phyloP scores from a whole-genome alignment of 139 green algal species.

The Picochlorum sp. region DNA sequence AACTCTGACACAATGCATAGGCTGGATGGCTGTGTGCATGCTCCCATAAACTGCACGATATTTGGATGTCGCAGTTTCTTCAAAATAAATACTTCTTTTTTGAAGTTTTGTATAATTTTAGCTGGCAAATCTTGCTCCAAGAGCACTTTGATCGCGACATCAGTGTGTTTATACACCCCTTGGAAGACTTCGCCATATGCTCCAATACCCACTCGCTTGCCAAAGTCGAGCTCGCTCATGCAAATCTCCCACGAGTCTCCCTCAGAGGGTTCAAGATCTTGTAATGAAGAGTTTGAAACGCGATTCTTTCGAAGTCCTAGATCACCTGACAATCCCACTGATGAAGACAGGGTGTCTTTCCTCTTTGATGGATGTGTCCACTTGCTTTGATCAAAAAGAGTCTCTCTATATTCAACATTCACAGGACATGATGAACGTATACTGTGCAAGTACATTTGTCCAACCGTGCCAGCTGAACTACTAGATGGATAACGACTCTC shows the following conservation, averaged over 20 bases:
- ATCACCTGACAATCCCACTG: too few relatives aligned
- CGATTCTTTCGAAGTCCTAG: too few relatives aligned
- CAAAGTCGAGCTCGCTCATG: slow-evolving; percentile 47
- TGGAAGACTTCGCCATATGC: slow-evolving; percentile 65
- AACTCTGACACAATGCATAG: slow-evolving; percentile 75
- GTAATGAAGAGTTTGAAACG: too few relatives aligned
- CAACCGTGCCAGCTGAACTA: too few relatives aligned
- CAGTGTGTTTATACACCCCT: slow-evolving; percentile 68
- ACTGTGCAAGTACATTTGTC: too few relatives aligned
- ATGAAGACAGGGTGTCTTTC: too few relatives aligned
- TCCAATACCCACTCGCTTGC: slow-evolving; percentile 72
- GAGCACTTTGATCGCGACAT: slow-evolving; percentile 87
- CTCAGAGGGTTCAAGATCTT: too few relatives aligned
- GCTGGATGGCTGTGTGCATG: slow-evolving; percentile 42
- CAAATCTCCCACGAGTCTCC: slow-evolving; percentile 56
- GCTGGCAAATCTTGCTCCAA: slow-evolving; percentile 62
- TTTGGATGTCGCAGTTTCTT: slow-evolving; percentile 55
- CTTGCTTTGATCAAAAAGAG: too few relatives aligned
- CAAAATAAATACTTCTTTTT: slow-evolving; percentile 55
- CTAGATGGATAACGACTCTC: too few relatives aligned
- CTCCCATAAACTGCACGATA: slow-evolving; percentile 65
- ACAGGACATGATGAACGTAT: too few relatives aligned
- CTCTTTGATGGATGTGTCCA: too few relatives aligned
- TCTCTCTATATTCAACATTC: too few relatives aligned
- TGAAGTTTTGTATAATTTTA: slow-evolving; percentile 34